phyloP scores from a whole-genome alignment of 2,329 filamentous ascomycete genomes.

The Cercospora beticola region DNA sequence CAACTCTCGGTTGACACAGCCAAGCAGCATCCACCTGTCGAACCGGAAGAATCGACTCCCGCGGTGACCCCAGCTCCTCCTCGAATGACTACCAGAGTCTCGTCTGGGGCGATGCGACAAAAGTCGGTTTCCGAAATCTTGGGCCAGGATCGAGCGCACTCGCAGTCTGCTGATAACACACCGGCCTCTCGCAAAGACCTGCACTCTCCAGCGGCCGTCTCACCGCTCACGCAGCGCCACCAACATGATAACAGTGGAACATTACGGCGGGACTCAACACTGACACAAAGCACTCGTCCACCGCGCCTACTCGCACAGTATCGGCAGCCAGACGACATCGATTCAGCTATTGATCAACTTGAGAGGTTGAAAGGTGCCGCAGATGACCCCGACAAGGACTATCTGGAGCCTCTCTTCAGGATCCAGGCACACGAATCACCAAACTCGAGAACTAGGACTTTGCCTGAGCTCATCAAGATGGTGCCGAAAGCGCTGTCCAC shows the following conservation, averaged over 20 bases:
- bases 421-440: constrained; percentile 58
- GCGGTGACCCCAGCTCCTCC: constrained; percentile 30
- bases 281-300: constrained; percentile 11
- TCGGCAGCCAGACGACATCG: constrained; percentile 8
- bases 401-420: constrained; percentile 62
- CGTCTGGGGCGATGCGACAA: constrained; percentile 67
- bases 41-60: constrained; percentile 11
- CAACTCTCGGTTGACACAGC: constrained; percentile 28
- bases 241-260: constrained; percentile 31
- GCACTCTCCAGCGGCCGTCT: constrained; percentile 35
- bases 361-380: constrained; percentile 48
- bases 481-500: constrained; percentile 90
- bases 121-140: constrained; percentile 74
- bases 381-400: constrained; percentile 54
- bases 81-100: constrained; percentile 66
- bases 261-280: background rate
- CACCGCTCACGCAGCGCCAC: constrained; percentile 41
- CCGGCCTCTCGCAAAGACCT: constrained; percentile 11
- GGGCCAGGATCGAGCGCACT: constrained; percentile 57
- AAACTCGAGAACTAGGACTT: constrained; percentile 49
- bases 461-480: constrained; percentile 73
- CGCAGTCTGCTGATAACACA: constrained; percentile 17
- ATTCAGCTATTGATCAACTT: constrained; percentile 29
- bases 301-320: constrained; percentile 13
- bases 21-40: constrained; percentile 16